Evolutionary conservation across 2,329 filamentous ascomycete species (phyloP).

Genomic region (Byssoonygena ceratinophila): DNA sequence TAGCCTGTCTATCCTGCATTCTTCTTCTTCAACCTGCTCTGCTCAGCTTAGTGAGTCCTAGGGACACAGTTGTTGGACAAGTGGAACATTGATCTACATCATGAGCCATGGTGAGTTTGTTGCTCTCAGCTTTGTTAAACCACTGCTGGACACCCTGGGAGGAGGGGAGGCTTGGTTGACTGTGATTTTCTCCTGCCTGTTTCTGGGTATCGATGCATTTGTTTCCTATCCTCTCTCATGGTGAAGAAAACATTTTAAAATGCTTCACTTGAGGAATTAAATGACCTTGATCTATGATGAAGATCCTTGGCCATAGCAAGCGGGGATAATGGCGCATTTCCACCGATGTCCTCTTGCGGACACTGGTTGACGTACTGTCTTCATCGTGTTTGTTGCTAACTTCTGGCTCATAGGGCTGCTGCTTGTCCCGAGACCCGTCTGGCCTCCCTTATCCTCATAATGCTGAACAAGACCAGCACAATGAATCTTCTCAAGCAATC

Average conservation of each 20-base stretch:
- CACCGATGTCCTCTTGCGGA: too few species aligned
- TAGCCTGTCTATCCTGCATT: background rate
- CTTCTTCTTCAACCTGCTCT: conserved; percentile 10
- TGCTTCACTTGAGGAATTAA: too few species aligned
- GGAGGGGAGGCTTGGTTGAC: background rate
- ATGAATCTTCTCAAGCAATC: conserved; percentile 17
- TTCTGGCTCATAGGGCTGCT: conserved; percentile 33
- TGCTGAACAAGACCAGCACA: conserved; percentile 21
- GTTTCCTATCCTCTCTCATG: background rate
- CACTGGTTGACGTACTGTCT: too few species aligned
- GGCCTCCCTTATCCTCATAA: conserved; percentile 21
- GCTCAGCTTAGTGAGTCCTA: conserved; percentile 10
- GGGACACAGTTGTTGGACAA: background rate
- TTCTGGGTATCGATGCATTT: background rate
- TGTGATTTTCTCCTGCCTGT: background rate
- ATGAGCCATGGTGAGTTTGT: conserved; percentile 30
- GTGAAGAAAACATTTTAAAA: background rate
- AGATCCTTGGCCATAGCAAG: background rate
- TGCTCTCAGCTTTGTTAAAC: background rate
- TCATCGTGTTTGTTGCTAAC: too few species aligned
- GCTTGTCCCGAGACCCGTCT: conserved; percentile 29
- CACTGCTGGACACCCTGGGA: background rate
- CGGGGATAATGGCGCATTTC: background rate
- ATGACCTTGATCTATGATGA: too few species aligned
- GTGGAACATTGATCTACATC: conserved; percentile 15